Percentiles rank a stretch among this genome's conserved stretches.
Evolutionary conservation across 805 yeast genomes (phyloP).

Genomic region (Metschnikowia corniflorae): DNA sequence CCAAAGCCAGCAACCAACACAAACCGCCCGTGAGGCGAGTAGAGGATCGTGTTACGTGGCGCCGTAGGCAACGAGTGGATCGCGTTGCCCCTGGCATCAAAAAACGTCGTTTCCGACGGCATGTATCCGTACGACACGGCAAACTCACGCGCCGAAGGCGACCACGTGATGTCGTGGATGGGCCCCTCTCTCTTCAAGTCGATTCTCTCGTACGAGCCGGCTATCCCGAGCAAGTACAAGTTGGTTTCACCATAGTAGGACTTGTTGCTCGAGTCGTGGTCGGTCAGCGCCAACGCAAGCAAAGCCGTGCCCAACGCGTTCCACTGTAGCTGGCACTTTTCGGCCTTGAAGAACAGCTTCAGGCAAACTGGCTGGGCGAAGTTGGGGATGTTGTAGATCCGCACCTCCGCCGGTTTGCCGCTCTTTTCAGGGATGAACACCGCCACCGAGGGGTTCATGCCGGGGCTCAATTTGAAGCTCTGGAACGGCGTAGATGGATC

Average conservation of each 20-base stretch:
- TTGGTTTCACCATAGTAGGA: conserved; percentile 97
- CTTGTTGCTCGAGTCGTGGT: conserved; percentile 90
- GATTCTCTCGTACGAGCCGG: conserved; percentile 89
- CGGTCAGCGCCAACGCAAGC: conserved; percentile 90
- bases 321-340: conserved; percentile 89
- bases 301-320: conserved; percentile 91
- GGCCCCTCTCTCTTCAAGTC: conserved; percentile 91
- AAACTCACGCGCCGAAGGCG: conserved; percentile 92
- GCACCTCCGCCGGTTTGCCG: conserved; percentile 87
- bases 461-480: conserved; percentile 73
- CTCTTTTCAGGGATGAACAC: conserved; percentile 82
- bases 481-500: conserved; percentile 50
- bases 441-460: conserved; percentile 85
- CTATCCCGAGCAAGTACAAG: conserved; percentile 83
- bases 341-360: conserved; percentile 93
- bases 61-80: conserved; percentile 80
- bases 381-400: conserved; percentile 77
- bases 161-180: conserved; percentile 96
- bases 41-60: conserved; percentile 83
- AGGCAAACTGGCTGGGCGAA: conserved; percentile 74
- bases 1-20: conserved; percentile 97
- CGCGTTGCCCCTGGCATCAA: conserved; percentile 88
- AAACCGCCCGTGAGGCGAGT: conserved; percentile 91
- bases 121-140: conserved; percentile 96
- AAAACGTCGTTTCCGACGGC: conserved; percentile 95